Evolutionary conservation across 1,139 yeast species (phyloP).

Genomic region (Zygosaccharomyces sapae): DNA sequence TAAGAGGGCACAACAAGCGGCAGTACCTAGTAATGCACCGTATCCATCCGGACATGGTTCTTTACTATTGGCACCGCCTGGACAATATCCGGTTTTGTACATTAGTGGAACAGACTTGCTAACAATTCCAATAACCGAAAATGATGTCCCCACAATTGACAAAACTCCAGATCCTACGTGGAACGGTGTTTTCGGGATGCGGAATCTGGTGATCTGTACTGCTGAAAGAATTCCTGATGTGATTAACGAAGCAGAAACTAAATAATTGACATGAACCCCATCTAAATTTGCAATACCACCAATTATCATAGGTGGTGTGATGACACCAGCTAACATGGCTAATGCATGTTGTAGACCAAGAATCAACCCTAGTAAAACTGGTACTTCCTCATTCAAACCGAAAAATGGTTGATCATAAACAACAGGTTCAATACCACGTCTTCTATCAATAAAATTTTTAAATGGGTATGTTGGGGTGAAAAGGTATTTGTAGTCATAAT

Average conservation of each 20-base stretch:
- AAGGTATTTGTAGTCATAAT: slow-evolving; percentile 72
- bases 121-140: slow-evolving; percentile 81
- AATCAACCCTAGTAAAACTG: slow-evolving; percentile 65
- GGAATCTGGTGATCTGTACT: slow-evolving; percentile 78
- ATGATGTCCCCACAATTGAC: slow-evolving; percentile 88
- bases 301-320: slow-evolving; percentile 77
- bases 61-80: slow-evolving; percentile 56
- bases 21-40: slow-evolving; percentile 76
- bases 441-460: slow-evolving; percentile 22
- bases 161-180: slow-evolving; percentile 82
- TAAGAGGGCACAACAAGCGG: slow-evolving; percentile 68
- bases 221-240: slow-evolving; percentile 69
- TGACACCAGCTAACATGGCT: slow-evolving; percentile 88
- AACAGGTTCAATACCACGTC: slow-evolving; percentile 39
- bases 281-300: slow-evolving; percentile 56
- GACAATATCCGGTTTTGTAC: slow-evolving; percentile 72
- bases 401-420: slow-evolving; percentile 71
- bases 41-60: slow-evolving; percentile 86
- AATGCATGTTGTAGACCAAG: slow-evolving; percentile 84
- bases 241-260: slow-evolving; percentile 74
- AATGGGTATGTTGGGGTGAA: slow-evolving; percentile 79
- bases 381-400: slow-evolving; percentile 74
- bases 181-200: slow-evolving; percentile 65
- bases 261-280: slow-evolving; percentile 51
- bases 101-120: slow-evolving; percentile 70